Evolutionary conservation across 2,329 filamentous ascomycete genomes (phyloP).

Genomic region (Stagonosporopsis chrysanthemi): DNA sequence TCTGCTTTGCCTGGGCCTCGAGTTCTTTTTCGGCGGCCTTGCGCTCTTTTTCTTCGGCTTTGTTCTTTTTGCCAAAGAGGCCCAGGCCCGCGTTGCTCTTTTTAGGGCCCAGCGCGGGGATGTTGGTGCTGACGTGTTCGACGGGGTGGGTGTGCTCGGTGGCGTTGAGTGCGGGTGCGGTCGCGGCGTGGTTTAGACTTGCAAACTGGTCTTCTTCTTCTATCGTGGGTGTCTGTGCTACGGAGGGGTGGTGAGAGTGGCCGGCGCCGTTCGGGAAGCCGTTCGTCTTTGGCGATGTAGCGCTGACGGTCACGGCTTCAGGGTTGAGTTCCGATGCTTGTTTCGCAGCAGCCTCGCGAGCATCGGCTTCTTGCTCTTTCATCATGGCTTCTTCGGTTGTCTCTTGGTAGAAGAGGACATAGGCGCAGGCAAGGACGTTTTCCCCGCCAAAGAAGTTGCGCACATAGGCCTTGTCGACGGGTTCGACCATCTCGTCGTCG

Average conservation of each 20-base stretch:
- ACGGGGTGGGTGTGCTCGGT: constrained; percentile 39
- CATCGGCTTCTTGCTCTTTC: constrained; percentile 85
- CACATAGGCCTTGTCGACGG: constrained; percentile 95
- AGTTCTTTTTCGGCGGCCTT: constrained; percentile 66
- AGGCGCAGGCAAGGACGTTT: constrained; percentile 85
- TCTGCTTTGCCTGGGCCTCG: constrained; percentile 54
- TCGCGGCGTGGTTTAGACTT: constrained; percentile 70
- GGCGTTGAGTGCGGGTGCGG: constrained; percentile 60
- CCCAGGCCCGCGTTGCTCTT: constrained; percentile 44
- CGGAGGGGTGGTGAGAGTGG: constrained; percentile 43
- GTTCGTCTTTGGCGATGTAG: constrained; percentile 59
- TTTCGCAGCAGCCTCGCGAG: constrained; percentile 53
- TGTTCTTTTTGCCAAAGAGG: constrained; percentile 64
- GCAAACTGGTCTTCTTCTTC: constrained; percentile 60
- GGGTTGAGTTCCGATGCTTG: constrained; percentile 55
- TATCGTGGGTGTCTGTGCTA: constrained; percentile 50
- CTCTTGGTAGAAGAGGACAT: constrained; percentile 97
- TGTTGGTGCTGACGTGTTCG: constrained; percentile 43
- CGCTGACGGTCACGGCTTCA: constrained; percentile 63
- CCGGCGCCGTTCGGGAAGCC: constrained; percentile 46
- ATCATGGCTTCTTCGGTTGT: constrained; percentile 73
- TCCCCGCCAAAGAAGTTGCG: constrained; percentile 96
- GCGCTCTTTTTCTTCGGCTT: constrained; percentile 67
- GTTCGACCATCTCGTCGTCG: constrained; percentile 98
- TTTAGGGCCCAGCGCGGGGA: constrained; percentile 44